Base-by-base conservation (phyloP, 441 rosid species). In the Kokia cookei region DNA sequence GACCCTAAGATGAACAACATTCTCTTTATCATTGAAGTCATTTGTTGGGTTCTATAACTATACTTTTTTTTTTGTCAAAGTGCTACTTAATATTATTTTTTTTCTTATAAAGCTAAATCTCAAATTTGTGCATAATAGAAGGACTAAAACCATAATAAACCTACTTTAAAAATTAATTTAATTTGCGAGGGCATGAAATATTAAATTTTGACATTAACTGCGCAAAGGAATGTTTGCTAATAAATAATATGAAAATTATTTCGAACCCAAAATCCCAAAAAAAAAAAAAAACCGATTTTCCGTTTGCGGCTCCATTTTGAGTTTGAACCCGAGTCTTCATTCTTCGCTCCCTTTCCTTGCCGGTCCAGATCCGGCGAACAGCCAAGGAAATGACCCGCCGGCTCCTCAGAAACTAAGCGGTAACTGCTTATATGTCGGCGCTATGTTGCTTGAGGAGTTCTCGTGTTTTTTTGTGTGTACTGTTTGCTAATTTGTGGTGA, bases 301-400 rank as follows among this genome's bases (percentile, higher is more conserved):
- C 5, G 6, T 26, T 14, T 11, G 11, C 14, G 19, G 8, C 69
- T 22, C 7, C 10, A 58, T 22, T 64, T 45, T 47, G 15, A 47
- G 4, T 47, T 47, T 62, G 67, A 68, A 74, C 75, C 37, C 32
- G 13, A 61, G 58, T 72, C 77, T 68, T 68, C 24, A 9, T 26
- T 29, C 43, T 50, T 69, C 47, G n/a, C 59, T 6, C 17, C n/a
- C 57, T 63, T 17, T 29, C 13, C 60, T 45, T 7, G 6, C 37
- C 37, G 37, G 37, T 32, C 37, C 37, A 6, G 37, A 55, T 77
- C 29, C 40, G 62, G 15, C 50, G 79, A 78, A 78, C 69, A 51
- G 35, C 14, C 47, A 73, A 19, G 61, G 63, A 78, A 80, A 66
- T 50, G 67, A 37, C 14, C 14, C 14, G 50, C 48, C 27, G 19